phyloP scores from a whole-genome alignment of 176 grass and related monocot species.

The Carex kokanica region DNA sequence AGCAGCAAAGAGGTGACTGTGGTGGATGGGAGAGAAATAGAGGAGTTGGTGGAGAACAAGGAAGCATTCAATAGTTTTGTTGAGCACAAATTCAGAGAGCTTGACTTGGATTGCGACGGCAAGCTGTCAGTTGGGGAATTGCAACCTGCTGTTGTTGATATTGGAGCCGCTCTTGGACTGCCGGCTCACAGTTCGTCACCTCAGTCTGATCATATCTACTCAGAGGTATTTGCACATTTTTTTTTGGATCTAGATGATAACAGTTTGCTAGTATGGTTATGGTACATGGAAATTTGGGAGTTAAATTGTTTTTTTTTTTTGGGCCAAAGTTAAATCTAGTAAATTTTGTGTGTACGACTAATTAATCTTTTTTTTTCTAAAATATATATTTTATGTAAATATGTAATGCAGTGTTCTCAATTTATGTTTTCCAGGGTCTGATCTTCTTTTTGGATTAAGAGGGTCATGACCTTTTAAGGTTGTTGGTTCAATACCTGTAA shows the following conservation, averaged over 20 bases:
- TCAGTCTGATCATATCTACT: slow-evolving; percentile 62
- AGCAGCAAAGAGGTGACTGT: slow-evolving; percentile 32
- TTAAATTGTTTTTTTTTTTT: neutral
- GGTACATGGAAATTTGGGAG: too few species aligned
- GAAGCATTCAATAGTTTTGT: slow-evolving; percentile 67
- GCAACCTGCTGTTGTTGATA: slow-evolving; percentile 60
- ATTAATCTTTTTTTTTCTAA: neutral
- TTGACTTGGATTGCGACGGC: slow-evolving; percentile 54
- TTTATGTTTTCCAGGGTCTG: neutral
- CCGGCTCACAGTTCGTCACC: slow-evolving; percentile 41
- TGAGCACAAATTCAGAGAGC: slow-evolving; percentile 57
- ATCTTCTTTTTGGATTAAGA: neutral
- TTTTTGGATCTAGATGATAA: neutral
- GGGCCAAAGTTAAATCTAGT: neutral
- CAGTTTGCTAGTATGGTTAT: neutral
- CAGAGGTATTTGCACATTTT: slow-evolving; percentile 39
- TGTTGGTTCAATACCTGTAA: neutral
- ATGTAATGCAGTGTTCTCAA: neutral
- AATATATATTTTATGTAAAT: neutral
- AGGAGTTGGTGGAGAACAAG: slow-evolving; percentile 75
- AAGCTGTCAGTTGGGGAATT: slow-evolving; percentile 59
- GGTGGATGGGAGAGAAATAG: slow-evolving; percentile 78
- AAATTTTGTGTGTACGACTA: neutral
- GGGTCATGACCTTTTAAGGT: neutral
- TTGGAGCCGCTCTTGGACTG: slow-evolving; percentile 60